These are phyloP conservation scores for Xerocomellus amylosporus DNA, from an alignment of 768 basidiomycete species.

Conservation along the genomic window DNA sequence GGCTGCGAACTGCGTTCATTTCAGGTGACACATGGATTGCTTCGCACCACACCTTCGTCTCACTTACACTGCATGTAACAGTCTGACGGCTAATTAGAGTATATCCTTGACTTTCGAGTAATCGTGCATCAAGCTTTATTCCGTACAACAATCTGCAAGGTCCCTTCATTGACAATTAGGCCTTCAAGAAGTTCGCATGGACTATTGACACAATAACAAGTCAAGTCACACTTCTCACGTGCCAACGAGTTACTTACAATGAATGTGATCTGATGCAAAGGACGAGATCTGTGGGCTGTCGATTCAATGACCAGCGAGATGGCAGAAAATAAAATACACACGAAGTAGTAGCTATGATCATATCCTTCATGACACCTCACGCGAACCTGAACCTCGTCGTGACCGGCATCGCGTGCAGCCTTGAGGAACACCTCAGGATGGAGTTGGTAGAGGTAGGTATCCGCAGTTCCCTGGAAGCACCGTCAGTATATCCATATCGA, in stretches of 20 bases:
- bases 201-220: conserved; percentile 40
- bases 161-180: conserved; percentile 33
- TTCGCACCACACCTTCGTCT: background rate
- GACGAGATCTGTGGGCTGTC: conserved; percentile 67
- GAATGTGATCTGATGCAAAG: conserved; percentile 85
- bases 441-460: conserved; percentile 85
- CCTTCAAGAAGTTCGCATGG: conserved; percentile 87
- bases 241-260: conserved; percentile 52
- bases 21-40: background rate
- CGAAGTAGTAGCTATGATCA: conserved; percentile 90
- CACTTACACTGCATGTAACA: conserved; percentile 1
- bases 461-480: conserved; percentile 61
- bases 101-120: background rate
- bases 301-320: background rate
- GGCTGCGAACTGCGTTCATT: background rate
- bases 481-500: conserved; percentile 2
- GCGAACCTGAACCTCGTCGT: conserved; percentile 70
- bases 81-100: background rate
- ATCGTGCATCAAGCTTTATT: conserved; percentile 5
- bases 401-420: conserved; percentile 70
- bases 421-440: conserved; percentile 86
- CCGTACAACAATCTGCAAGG: conserved; percentile 1
- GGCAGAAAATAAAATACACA: conserved; percentile 28
- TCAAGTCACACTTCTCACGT: conserved; percentile 8
- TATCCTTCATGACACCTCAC: conserved; percentile 82